Base-by-base conservation (phyloP, 495 filamentous ascomycete species). In the Schizothecium vesticola region DNA sequence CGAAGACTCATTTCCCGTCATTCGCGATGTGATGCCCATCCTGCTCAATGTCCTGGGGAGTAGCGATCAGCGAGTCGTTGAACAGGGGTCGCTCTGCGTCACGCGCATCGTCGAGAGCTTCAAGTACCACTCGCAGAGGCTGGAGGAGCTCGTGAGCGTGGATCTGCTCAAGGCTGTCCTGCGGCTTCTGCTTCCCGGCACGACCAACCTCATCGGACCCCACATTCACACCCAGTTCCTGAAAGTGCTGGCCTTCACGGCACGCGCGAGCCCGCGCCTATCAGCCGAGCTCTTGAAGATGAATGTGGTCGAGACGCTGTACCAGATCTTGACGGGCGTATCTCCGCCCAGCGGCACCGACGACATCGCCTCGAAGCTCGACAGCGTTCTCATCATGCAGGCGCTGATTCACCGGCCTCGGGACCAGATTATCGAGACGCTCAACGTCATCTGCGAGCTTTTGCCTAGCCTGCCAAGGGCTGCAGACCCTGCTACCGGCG, bases 381-480 rank as follows among this genome's bases (percentile, higher is more conserved):
- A 98, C 80, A 97, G 92, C 75, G 94, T 98, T 28, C 88, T 99
- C 61, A 94, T 98, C 78, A 98, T 99, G 96, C 95, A 99, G 76
- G 94, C 95, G 31, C 80, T 99, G 72, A 97, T 99, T 64, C 96
- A 98, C 74, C 87, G 94, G 36, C 95, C 95, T n/a, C 88, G 93
- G 58, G 95, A 99, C 73, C 96, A 98, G 76, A 90, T 99, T 26
- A 93, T 92, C 73, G 96, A 99, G 81, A 97, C 96, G 5, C 86
- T 99, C 66, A 97, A 97, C 77, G 94, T 99, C 66, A 93, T 98
- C 70, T 98, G 96, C 80, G 96, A 98, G 81, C 85, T 99, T 19
- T 85, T 99, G 26, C 96, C 96, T 3, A 85, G 82, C 16, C 80
- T 92, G 31, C 83, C 85, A 1, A 78, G 73, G 60, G 80, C 85